Percentiles rank a stretch among this genome's conserved stretches.
Conservation (phyloP, 768 basidiomycete species). For the Lyophyllum atratum region DNA sequence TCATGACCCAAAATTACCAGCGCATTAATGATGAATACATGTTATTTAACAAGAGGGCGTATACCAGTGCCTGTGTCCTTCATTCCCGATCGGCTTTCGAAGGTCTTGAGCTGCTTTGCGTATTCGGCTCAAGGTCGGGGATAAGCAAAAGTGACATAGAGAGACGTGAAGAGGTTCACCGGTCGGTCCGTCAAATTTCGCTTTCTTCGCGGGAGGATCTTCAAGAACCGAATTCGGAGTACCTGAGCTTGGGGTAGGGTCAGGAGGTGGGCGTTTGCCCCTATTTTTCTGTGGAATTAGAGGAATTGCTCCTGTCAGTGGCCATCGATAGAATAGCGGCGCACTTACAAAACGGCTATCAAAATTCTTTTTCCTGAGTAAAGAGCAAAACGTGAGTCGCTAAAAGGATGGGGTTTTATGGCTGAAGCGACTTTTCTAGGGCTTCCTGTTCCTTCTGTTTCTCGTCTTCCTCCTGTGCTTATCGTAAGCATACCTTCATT, state of each 20-base stretch:
- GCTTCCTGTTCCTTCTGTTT: conserved; percentile 55
- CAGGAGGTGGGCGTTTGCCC: conserved; percentile 56
- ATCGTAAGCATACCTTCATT: neutral
- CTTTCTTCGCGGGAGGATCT: conserved; percentile 39
- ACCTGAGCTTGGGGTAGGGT: conserved; percentile 23
- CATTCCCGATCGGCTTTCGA: conserved; percentile 34
- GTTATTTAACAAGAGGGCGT: conserved; percentile 44
- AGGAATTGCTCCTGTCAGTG: neutral
- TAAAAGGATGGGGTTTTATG: neutral
- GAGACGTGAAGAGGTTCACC: conserved; percentile 28
- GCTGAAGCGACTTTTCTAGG: conserved; percentile 43
- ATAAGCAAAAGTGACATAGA: neutral
- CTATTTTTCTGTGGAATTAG: conserved; percentile 44
- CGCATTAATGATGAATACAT: conserved; percentile 3
- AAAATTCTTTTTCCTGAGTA: conserved; percentile 57
- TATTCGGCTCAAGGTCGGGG: conserved; percentile 33
- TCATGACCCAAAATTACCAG: neutral
- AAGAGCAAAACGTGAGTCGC: conserved; percentile 4
- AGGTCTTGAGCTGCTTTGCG: conserved; percentile 41
- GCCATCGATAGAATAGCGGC: neutral
- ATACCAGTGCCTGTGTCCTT: conserved; percentile 46
- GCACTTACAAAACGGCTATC: conserved; percentile 42
- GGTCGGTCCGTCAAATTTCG: conserved; percentile 29
- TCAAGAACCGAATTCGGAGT: conserved; percentile 27
- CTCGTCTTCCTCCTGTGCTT: conserved; percentile 55